phyloP scores from a whole-genome alignment of 495 filamentous ascomycete genomes.

The Bacidia gigantensis region DNA sequence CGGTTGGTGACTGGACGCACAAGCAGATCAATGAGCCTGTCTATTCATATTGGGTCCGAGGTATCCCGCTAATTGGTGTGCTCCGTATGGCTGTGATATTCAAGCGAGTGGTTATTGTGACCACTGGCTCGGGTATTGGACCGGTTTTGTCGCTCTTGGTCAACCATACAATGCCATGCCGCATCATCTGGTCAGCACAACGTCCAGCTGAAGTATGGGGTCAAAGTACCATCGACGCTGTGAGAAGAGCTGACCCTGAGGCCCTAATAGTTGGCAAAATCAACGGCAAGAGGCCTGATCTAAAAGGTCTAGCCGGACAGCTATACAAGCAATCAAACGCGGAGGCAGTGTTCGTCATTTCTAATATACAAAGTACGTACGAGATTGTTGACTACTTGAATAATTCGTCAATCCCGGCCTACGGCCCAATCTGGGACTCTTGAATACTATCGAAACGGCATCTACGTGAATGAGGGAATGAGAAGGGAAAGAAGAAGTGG shows the following conservation, averaged over 20 bases:
- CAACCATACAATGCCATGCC: slow-evolving; percentile 33
- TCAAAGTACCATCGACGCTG: slow-evolving; percentile 34
- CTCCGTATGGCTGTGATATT: slow-evolving; percentile 61
- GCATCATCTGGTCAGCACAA: slow-evolving; percentile 46
- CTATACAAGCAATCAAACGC: slow-evolving; percentile 43
- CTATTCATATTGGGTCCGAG: slow-evolving; percentile 40
- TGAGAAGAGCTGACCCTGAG: slow-evolving; percentile 35
- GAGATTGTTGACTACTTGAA: slow-evolving; percentile 65
- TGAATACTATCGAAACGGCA: slow-evolving; percentile 22
- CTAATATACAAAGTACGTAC: slow-evolving; percentile 56
- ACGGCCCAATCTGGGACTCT: slow-evolving; percentile 73
- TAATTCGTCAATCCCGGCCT: slow-evolving; percentile 52
- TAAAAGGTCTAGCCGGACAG: slow-evolving; percentile 40
- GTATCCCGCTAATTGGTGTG: slow-evolving; percentile 49
- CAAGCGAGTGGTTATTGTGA: slow-evolving; percentile 54
- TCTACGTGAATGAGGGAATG: not conserved
- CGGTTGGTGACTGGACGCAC: slow-evolving; percentile 76
- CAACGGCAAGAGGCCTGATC: slow-evolving; percentile 32
- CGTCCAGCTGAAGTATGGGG: slow-evolving; percentile 42
- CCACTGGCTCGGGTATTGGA: slow-evolving; percentile 73
- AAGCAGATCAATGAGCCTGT: slow-evolving; percentile 42
- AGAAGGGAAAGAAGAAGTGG: not conserved
- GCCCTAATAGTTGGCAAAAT: slow-evolving; percentile 44
- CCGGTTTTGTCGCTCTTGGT: slow-evolving; percentile 43
- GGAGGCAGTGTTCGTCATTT: slow-evolving; percentile 65